Conservation (phyloP, 2,329 filamentous ascomycete species). For the Monosporascus sp. region DNA sequence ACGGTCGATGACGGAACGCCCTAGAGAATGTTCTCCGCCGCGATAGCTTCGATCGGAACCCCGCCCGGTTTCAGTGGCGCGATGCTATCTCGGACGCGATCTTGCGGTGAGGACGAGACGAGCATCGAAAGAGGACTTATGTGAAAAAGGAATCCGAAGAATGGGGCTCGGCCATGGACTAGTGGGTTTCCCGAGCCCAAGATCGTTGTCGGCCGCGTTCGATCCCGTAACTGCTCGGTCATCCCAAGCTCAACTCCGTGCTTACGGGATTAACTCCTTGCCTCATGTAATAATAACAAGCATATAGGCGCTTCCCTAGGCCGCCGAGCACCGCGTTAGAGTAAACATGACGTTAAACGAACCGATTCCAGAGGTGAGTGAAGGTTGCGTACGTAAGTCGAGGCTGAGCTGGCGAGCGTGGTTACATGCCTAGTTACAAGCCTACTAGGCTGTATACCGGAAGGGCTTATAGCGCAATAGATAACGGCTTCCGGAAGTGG, state of each 20-base stretch:
- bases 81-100: not conserved
- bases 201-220: not conserved
- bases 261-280: not conserved
- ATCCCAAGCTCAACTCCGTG: not conserved
- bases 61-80: not conserved
- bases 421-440: too few relatives aligned
- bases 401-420: too few relatives aligned
- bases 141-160: not conserved
- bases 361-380: too few relatives aligned
- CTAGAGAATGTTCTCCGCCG: not conserved
- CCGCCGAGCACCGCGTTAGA: not conserved
- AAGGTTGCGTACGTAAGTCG: too few relatives aligned
- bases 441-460: too few relatives aligned
- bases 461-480: too few relatives aligned
- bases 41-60: not conserved
- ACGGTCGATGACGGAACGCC: not conserved
- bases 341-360: slow-evolving; percentile 5
- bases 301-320: not conserved
- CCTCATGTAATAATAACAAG: not conserved
- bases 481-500: too few relatives aligned
- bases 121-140: not conserved
- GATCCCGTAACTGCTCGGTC: not conserved
- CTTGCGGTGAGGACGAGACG: not conserved
- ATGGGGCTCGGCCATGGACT: not conserved
- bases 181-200: not conserved